Conservation (phyloP, 208 protist species). For the Acanthamoeba sp. region DNA sequence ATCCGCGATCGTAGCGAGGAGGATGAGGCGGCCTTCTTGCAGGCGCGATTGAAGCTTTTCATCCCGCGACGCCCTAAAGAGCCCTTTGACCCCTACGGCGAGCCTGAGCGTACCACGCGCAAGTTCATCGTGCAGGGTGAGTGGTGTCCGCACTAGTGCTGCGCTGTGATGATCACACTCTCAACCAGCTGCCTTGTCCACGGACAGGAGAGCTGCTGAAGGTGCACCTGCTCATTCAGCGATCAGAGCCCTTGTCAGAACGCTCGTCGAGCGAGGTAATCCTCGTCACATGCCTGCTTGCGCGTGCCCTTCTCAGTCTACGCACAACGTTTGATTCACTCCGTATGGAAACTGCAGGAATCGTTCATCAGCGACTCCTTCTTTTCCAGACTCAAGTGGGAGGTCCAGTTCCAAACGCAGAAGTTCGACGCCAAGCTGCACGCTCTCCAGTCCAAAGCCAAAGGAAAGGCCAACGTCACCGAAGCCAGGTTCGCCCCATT, state of each 20-base stretch:
- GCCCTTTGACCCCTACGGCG: slow-evolving; percentile 33
- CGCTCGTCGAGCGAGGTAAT: neutral
- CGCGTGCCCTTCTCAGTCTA: neutral
- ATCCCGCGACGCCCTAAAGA: slow-evolving; percentile 38
- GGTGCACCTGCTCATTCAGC: slow-evolving; percentile 52
- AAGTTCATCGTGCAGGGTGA: slow-evolving; percentile 48
- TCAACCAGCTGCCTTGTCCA: neutral
- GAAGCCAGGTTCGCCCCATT: neutral
- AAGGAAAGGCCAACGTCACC: slow-evolving; percentile 34
- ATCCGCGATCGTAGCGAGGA: neutral
- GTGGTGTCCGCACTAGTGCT: neutral
- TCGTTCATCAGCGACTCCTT: slow-evolving; percentile 43
- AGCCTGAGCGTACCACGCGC: neutral
- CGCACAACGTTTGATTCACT: neutral
- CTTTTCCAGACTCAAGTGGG: slow-evolving; percentile 57
- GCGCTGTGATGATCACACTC: neutral
- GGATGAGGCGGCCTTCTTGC: slow-evolving; percentile 54
- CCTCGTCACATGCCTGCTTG: neutral
- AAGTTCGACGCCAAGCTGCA: slow-evolving; percentile 70
- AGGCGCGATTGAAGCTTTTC: slow-evolving; percentile 45
- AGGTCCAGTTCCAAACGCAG: slow-evolving; percentile 53
- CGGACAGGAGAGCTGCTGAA: slow-evolving; percentile 19
- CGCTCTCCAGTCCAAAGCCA: slow-evolving; percentile 57
- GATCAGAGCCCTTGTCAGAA: neutral
- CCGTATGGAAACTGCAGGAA: neutral